Conservation (phyloP, 2,329 filamentous ascomycete species). For the Pseudogymnoascus sp. region DNA sequence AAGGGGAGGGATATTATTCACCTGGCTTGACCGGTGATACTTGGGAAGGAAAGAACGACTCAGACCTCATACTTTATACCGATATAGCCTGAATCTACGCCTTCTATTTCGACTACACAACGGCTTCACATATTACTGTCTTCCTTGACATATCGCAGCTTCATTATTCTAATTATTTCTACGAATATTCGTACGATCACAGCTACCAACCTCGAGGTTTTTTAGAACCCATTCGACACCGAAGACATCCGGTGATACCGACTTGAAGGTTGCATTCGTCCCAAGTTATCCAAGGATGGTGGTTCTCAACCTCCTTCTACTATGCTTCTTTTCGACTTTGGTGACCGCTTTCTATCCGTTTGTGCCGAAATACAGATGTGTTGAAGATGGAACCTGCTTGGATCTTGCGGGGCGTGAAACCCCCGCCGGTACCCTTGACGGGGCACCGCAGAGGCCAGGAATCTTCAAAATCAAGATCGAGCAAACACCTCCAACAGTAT, state of each 20-base stretch:
- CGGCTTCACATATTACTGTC: slow-evolving; percentile 4
- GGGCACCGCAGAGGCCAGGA: slow-evolving; percentile 8
- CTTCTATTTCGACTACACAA: slow-evolving; percentile 24
- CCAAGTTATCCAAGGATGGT: slow-evolving; percentile 19
- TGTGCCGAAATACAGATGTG: slow-evolving; percentile 22
- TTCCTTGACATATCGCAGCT: background rate
- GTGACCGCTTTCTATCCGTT: slow-evolving; percentile 24
- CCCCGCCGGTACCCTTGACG: slow-evolving; percentile 9
- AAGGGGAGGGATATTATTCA: background rate
- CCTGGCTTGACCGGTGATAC: slow-evolving; percentile 3
- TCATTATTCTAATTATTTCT: slow-evolving; percentile 10
- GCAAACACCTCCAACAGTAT: slow-evolving; percentile 9
- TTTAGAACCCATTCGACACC: background rate
- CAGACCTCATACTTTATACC: slow-evolving; percentile 9
- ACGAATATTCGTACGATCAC: background rate
- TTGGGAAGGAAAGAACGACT: background rate
- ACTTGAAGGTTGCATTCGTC: background rate
- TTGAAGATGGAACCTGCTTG: slow-evolving; percentile 16
- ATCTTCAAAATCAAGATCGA: slow-evolving; percentile 13
- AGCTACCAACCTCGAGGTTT: slow-evolving; percentile 3
- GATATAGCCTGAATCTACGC: slow-evolving; percentile 14
- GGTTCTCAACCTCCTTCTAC: slow-evolving; percentile 13
- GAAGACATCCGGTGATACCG: slow-evolving; percentile 1
- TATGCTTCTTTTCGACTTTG: slow-evolving; percentile 16
- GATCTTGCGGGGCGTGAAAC: background rate